Base-by-base conservation (phyloP, 2,329 filamentous ascomycete genomes). In the Cladosporium cucumerinum region DNA sequence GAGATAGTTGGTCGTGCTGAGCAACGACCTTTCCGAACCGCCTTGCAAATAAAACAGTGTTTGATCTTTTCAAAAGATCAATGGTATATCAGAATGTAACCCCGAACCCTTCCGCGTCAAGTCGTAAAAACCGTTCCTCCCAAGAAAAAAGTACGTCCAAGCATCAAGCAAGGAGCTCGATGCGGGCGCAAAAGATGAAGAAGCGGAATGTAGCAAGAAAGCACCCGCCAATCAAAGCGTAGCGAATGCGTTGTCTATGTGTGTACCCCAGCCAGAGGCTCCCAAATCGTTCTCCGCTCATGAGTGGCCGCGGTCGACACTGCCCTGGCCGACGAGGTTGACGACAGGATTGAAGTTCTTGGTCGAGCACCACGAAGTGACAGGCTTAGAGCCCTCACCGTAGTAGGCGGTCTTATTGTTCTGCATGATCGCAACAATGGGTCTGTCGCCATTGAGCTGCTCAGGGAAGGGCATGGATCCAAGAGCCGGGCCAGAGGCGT, bases 311-410 rank as follows among this genome's bases (percentile, higher is more conserved):
- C 60, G 60, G 60, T 62, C 30, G 30, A 70, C 71, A 54, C 69
- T 66, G 43, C 72, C 69, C 26, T 69, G 64, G 63, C 75, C 74
- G 51, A 73, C 71, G n/a, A 77, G 71, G 57, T 71, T 71, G 58
- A 77, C 75, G 32, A 74, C 71, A 1, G 75, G 74, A 69, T 77
- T 77, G 71, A 76, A 77, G 69, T 77, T 75, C 65, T 73, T 69
- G 63, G 69, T 76, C 10, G 66, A 68, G 65, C 75, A 77, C 57
- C 69, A 66, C 18, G 63, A 68, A 14, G 71, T 71, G 60, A 77
- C 71, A 25, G 69, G 49, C 30, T 69, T 66, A 16, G 72, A 68
- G 61, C 75, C 74, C 43, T 71, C 68, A 18, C 65, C 69, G 51
- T 64, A 60, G 18, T 71, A 65, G 5, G 75, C 67, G 23, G 69